phyloP scores from a whole-genome alignment of 768 basidiomycete genomes.

The Tulasnella sp. region DNA sequence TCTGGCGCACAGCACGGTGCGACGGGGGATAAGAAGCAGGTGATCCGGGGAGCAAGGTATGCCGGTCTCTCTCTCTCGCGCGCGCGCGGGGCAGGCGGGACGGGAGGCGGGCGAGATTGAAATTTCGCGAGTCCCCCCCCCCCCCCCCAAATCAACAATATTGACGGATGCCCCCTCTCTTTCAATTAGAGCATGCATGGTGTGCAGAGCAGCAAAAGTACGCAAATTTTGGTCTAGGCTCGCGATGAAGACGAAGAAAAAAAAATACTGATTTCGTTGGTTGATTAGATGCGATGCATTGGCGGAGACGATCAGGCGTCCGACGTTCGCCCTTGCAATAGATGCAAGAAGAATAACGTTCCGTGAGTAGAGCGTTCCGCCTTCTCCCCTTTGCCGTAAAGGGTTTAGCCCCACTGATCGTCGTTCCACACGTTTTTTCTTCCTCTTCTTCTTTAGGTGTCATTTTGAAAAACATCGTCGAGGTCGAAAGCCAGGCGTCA shows the following conservation, averaged over 20 bases:
- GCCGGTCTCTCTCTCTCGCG: neutral
- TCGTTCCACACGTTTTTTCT: neutral
- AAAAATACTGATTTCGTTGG: neutral
- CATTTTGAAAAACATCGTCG: slow-evolving; percentile 84
- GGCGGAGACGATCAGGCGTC: slow-evolving; percentile 59
- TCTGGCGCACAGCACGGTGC: neutral
- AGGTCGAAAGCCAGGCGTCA: slow-evolving; percentile 83
- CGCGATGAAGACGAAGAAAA: neutral
- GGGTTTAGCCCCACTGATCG: neutral
- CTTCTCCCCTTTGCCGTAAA: slow-evolving; percentile 21
- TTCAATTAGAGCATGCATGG: slow-evolving; percentile 55
- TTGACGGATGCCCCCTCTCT: neutral
- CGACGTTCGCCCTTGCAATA: slow-evolving; percentile 69
- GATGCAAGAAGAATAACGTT: slow-evolving; percentile 71
- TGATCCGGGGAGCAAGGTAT: slow-evolving; percentile 16
- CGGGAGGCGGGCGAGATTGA: neutral
- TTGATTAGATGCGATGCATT: slow-evolving; percentile 76
- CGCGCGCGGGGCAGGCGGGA: neutral
- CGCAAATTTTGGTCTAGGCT: slow-evolving; percentile 17
- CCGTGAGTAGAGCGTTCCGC: slow-evolving; percentile 43
- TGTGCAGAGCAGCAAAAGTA: slow-evolving; percentile 79
- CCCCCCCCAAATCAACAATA: neutral
- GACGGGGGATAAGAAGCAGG: slow-evolving; percentile 6
- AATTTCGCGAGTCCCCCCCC: neutral
- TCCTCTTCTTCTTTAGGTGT: slow-evolving; percentile 42